phyloP scores from a whole-genome alignment of 345 rosid species.

The Mangifera indica region DNA sequence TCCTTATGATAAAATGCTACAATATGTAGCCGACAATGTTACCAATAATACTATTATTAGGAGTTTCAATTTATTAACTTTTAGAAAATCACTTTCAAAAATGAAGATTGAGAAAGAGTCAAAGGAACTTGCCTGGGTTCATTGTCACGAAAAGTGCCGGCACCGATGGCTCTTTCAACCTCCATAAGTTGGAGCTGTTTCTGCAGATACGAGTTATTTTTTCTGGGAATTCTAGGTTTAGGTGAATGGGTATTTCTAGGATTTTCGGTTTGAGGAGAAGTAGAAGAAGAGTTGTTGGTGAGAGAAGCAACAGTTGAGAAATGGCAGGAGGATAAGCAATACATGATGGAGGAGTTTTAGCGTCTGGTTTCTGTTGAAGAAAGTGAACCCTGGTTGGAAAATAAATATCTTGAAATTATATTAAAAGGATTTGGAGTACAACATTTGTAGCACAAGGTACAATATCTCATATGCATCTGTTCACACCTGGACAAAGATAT shows the following conservation, averaged over 20 bases:
- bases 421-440: no score
- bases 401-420: no score
- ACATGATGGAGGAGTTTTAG: slow-evolving; percentile 17
- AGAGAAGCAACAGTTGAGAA: slow-evolving; percentile 26
- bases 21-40: no score
- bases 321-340: slow-evolving; percentile 32
- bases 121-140: slow-evolving; percentile 43
- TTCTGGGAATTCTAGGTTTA: slow-evolving; percentile 17
- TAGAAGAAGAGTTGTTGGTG: slow-evolving; percentile 18
- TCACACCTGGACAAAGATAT: no score
- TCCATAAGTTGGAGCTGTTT: slow-evolving; percentile 45
- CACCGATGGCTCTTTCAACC: slow-evolving; percentile 78
- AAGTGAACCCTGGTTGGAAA: background rate
- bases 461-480: no score
- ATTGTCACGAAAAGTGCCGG: slow-evolving; percentile 71
- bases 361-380: background rate
- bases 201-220: slow-evolving; percentile 12
- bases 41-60: no score
- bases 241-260: slow-evolving; percentile 7
- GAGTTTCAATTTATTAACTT: background rate
- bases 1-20: no score
- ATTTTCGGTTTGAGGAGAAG: slow-evolving; percentile 14
- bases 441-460: no score
- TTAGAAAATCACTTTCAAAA: background rate
- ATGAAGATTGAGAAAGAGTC: background rate